phyloP scores from a whole-genome alignment of 768 basidiomycete genomes.

The Xerocomellus amylosporus region DNA sequence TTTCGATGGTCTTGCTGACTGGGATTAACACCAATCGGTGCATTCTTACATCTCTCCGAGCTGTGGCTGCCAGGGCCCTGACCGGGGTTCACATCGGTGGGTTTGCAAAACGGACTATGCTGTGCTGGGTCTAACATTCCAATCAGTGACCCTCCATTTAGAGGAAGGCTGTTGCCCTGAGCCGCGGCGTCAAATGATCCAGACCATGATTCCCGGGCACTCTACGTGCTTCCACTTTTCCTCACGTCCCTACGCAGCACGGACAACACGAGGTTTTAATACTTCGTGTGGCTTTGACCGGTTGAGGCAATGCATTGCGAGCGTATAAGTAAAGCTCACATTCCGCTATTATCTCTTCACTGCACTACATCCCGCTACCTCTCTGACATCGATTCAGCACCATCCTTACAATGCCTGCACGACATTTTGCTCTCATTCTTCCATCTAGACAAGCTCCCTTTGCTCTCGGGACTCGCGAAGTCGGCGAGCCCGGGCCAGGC shows the following conservation, averaged over 20 bases:
- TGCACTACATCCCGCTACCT: constrained; percentile 13
- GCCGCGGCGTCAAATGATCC: constrained; percentile 31
- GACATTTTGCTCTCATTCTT: constrained; percentile 31
- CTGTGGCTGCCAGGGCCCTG: constrained; percentile 22
- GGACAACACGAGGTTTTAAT: constrained; percentile 37
- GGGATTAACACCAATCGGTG: constrained; percentile 5
- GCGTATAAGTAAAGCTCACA: constrained; percentile 29
- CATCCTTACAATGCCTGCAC: constrained; percentile 23
- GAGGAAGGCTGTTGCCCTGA: constrained; percentile 32
- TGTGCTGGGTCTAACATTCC: constrained; percentile 30
- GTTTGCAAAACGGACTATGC: constrained; percentile 21
- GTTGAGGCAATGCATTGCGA: constrained; percentile 30
- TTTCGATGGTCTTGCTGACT: constrained; percentile 1
- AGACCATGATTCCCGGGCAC: constrained; percentile 32
- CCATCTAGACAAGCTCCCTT: constrained; percentile 37
- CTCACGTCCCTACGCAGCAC: constrained; percentile 31
- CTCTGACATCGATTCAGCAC: constrained; percentile 4
- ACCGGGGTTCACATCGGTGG: constrained; percentile 8
- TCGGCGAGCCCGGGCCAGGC: constrained; percentile 44
- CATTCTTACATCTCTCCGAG: constrained; percentile 14
- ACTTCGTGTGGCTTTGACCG: constrained; percentile 19
- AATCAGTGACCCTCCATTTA: constrained; percentile 28
- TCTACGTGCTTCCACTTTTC: constrained; percentile 25
- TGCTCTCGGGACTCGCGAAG: constrained; percentile 30
- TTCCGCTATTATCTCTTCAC: constrained; percentile 20